Evolutionary conservation across 2,329 filamentous ascomycete genomes (phyloP).

Genomic region (Fusarium sp.): DNA sequence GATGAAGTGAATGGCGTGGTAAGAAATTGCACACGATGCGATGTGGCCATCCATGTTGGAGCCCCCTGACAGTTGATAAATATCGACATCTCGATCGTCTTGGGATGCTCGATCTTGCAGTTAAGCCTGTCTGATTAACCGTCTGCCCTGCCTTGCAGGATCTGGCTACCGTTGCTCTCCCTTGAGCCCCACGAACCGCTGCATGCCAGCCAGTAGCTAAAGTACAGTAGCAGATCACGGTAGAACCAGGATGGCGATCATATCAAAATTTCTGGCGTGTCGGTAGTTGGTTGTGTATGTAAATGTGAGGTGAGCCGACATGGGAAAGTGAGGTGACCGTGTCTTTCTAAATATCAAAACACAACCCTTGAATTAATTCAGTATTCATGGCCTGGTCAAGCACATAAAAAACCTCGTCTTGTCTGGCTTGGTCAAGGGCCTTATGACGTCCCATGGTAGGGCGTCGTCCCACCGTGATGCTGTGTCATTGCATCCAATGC

Average conservation of each 20-base stretch:
- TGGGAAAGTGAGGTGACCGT: not conserved
- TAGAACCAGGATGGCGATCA: conserved; percentile 20
- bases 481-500: conserved; percentile 31
- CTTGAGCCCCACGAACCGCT: conserved; percentile 36
- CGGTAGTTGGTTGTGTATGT: not conserved
- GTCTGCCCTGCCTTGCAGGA: conserved; percentile 32
- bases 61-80: conserved; percentile 8
- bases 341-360: conserved; percentile 1
- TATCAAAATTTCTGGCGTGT: not conserved
- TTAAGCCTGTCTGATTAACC: conserved; percentile 32
- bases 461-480: conserved; percentile 25
- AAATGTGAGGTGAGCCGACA: not conserved
- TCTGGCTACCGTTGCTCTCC: conserved; percentile 29
- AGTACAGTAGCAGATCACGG: conserved; percentile 12
- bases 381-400: conserved; percentile 2
- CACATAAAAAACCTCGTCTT: conserved; percentile 1
- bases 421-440: conserved; percentile 12
- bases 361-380: not conserved
- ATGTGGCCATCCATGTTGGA: conserved; percentile 4
- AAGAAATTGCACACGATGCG: conserved; percentile 11
- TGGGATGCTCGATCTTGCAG: conserved; percentile 33
- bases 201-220: conserved; percentile 34
- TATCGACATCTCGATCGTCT: conserved; percentile 31
- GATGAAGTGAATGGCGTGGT: conserved; percentile 27
- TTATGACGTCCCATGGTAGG: conserved; percentile 34